These are phyloP conservation scores for Zoysia pacifica DNA, from an alignment of 176 grass and related monocot genomes.

Conservation along the genomic window DNA sequence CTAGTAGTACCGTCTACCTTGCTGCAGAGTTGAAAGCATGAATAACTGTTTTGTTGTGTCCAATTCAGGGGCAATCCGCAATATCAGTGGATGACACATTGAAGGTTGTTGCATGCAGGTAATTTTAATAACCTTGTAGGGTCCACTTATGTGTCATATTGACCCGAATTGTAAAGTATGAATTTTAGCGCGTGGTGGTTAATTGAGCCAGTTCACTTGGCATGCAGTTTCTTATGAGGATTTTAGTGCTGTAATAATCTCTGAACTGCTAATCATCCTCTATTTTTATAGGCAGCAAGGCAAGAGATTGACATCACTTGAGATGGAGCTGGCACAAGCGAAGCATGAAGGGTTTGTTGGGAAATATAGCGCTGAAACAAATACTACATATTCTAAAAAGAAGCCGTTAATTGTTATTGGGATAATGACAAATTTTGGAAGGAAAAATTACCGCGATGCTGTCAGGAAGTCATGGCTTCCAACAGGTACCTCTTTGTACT, in stretches of 20 bases:
- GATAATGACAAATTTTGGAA: conserved; percentile 84
- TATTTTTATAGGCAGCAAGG: conserved; percentile 75
- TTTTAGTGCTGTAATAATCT: conserved; percentile 11
- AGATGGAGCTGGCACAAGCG: conserved; percentile 88
- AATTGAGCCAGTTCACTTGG: conserved; percentile 12
- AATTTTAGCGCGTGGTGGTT: background rate
- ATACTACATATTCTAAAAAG: conserved; percentile 63
- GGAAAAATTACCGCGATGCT: conserved; percentile 88
- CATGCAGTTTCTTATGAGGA: background rate
- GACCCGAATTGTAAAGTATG: background rate
- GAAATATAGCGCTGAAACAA: conserved; percentile 75
- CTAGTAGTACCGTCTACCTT: conserved; percentile 20
- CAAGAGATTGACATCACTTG: conserved; percentile 78
- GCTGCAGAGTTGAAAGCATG: conserved; percentile 3
- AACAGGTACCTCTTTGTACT: conserved; percentile 54
- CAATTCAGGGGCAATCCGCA: conserved; percentile 66
- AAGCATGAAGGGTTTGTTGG: conserved; percentile 76
- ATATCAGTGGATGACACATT: conserved; percentile 93
- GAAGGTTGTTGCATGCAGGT: conserved; percentile 97
- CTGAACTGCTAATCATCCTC: conserved; percentile 3
- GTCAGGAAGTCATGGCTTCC: conserved; percentile 95
- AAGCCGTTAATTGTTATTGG: conserved; percentile 79
- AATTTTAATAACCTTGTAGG: conserved; percentile 28
- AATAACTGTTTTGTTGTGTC: background rate
- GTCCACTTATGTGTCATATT: conserved; percentile 3